Evolutionary conservation across 371 early-diverging fungal genomes (phyloP).

Genomic region (Rhizopus microsporus): DNA sequence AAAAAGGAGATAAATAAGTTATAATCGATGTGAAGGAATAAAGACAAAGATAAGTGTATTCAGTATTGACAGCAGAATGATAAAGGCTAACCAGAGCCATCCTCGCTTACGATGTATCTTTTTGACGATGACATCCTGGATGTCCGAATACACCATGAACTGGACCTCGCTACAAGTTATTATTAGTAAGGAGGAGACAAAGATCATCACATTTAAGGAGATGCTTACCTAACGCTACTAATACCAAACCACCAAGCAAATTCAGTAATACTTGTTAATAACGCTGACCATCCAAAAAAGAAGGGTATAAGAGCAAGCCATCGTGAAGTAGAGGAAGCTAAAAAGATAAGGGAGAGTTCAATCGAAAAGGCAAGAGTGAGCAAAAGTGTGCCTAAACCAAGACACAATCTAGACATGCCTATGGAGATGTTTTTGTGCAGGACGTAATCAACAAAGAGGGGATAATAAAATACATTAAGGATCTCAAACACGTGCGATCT

Average conservation of each 20-base stretch:
- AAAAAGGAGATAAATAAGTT: conserved; percentile 3
- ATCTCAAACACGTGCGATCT: conserved; percentile 47
- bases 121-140: conserved; percentile 44
- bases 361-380: conserved; percentile 41
- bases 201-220: conserved; percentile 13
- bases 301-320: conserved; percentile 43
- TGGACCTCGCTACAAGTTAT: conserved; percentile 32
- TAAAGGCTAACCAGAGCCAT: conserved; percentile 30
- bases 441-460: conserved; percentile 45
- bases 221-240: conserved; percentile 35
- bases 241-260: conserved; percentile 54
- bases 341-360: conserved; percentile 43
- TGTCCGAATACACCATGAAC: conserved; percentile 34
- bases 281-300: conserved; percentile 40
- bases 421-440: conserved; percentile 37
- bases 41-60: conserved; percentile 45
- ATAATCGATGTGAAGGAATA: conserved; percentile 41
- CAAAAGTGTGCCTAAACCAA: conserved; percentile 28
- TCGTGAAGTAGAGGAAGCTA: conserved; percentile 28
- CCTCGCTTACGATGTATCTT: conserved; percentile 42
- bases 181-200: conserved; percentile 26
- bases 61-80: conserved; percentile 32
- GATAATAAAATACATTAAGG: conserved; percentile 52
- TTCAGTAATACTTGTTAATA: conserved; percentile 38
- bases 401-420: conserved; percentile 21